phyloP scores from a whole-genome alignment of 2,329 filamentous ascomycete genomes.

The Claviceps spartinae region DNA sequence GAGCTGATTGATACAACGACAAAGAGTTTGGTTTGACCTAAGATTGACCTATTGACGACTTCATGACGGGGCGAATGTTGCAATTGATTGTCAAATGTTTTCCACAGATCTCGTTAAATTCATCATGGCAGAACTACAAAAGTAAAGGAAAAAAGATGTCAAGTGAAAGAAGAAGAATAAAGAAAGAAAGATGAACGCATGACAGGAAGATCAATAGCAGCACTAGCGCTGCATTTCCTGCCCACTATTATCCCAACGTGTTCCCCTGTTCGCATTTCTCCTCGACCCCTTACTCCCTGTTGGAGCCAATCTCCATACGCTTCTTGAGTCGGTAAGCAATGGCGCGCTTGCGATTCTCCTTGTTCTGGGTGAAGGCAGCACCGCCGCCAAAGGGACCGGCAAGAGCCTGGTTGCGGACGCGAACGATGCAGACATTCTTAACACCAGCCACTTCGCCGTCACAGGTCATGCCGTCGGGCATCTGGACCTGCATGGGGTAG shows the following conservation, averaged over 20 bases:
- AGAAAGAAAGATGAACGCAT: neutral
- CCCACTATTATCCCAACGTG: too few relatives aligned
- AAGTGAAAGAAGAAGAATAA: neutral
- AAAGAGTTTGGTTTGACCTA: too few relatives aligned
- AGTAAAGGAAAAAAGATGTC: too few relatives aligned
- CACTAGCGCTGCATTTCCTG: too few relatives aligned
- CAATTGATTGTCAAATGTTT: too few relatives aligned
- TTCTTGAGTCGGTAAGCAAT: constrained; percentile 4
- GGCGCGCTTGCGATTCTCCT: constrained; percentile 2
- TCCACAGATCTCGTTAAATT: too few relatives aligned
- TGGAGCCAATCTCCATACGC: constrained; percentile 3
- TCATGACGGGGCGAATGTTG: too few relatives aligned
- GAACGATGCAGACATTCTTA: constrained; percentile 5
- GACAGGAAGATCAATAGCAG: too few relatives aligned
- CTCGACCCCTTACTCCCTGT: neutral
- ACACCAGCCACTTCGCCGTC: constrained; percentile 5
- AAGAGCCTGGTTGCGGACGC: constrained; percentile 3
- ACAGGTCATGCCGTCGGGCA: constrained; percentile 2
- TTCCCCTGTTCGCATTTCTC: too few relatives aligned
- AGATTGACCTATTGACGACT: too few relatives aligned
- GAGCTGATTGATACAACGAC: too few relatives aligned
- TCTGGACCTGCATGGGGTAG: constrained; percentile 1
- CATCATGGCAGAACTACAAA: too few relatives aligned
- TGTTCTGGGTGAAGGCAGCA: constrained; percentile 5
- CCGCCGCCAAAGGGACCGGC: constrained; percentile 6